Conservation (phyloP, 208 protist genomes). For the Acanthamoeba lenticulata region DNA sequence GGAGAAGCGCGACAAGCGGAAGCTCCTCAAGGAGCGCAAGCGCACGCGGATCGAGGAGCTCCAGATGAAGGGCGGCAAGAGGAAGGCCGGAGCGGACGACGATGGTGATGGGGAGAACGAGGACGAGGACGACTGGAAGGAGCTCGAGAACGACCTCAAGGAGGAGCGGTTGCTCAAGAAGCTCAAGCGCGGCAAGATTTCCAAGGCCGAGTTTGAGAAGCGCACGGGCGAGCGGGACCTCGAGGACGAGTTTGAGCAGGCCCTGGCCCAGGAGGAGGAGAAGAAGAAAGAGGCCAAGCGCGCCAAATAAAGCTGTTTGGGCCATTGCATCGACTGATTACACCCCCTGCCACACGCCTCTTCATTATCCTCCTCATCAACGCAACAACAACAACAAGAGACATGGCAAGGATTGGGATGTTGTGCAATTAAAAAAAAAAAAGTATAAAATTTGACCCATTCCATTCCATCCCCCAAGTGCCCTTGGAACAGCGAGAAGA, state of each 20-base stretch:
- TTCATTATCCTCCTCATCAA: too few relatives aligned
- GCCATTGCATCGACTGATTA: too few relatives aligned
- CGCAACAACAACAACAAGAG: too few relatives aligned
- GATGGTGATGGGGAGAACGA: background rate
- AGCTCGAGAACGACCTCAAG: slow-evolving; percentile 46
- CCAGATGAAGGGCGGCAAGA: background rate
- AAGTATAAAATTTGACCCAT: too few relatives aligned
- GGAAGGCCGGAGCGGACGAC: background rate
- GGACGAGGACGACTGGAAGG: slow-evolving; percentile 29
- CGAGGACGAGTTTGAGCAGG: slow-evolving; percentile 39
- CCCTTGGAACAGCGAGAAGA: background rate
- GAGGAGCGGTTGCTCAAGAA: slow-evolving; percentile 56
- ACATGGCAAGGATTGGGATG: too few relatives aligned
- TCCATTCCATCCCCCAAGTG: background rate
- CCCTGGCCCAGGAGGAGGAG: background rate
- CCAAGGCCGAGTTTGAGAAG: slow-evolving; percentile 57
- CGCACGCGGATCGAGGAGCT: slow-evolving; percentile 1
- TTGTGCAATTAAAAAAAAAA: too few relatives aligned
- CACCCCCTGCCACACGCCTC: too few relatives aligned
- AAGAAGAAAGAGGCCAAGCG: background rate
- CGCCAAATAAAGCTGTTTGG: too few relatives aligned
- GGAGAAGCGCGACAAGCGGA: slow-evolving; percentile 62
- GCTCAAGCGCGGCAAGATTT: slow-evolving; percentile 54
- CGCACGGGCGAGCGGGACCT: slow-evolving; percentile 32
- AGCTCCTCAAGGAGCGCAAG: slow-evolving; percentile 51